Percentiles rank a stretch among this genome's conserved stretches.
Evolutionary conservation across 2,329 filamentous ascomycete genomes (phyloP).

Genomic region (Trichoderma cornu-damae): DNA sequence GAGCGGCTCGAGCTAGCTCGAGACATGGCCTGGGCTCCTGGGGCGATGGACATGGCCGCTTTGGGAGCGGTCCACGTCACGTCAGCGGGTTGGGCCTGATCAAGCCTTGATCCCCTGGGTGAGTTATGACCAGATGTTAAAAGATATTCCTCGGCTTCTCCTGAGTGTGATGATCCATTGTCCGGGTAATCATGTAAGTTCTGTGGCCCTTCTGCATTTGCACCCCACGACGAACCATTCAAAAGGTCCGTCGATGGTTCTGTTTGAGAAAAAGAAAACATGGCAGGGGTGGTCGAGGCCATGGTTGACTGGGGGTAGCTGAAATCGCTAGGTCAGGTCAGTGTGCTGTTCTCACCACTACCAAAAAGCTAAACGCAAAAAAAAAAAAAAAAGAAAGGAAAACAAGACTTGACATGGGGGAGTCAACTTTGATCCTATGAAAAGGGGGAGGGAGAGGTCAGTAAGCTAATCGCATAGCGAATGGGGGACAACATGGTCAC

Average conservation of each 20-base stretch:
- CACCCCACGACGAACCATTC: constrained; percentile 50
- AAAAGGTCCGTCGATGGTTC: constrained; percentile 54
- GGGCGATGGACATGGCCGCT: constrained; percentile 30
- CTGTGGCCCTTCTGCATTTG: constrained; percentile 55
- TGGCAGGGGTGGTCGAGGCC: constrained; percentile 44
- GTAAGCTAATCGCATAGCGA: constrained; percentile 19
- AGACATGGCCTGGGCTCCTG: constrained; percentile 37
- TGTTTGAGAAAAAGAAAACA: constrained; percentile 57
- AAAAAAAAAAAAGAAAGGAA: constrained; percentile 32
- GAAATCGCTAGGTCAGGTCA: constrained; percentile 53
- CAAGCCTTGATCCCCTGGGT: constrained; percentile 44
- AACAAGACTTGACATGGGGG: constrained; percentile 34
- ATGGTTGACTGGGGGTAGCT: constrained; percentile 51
- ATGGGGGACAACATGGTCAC: constrained; percentile 22
- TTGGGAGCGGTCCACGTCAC: constrained; percentile 45
- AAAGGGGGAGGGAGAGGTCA: constrained; percentile 24
- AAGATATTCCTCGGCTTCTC: constrained; percentile 52
- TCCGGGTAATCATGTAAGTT: constrained; percentile 52
- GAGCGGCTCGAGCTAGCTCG: constrained; percentile 38
- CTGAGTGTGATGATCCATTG: constrained; percentile 45
- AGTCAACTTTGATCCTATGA: constrained; percentile 57
- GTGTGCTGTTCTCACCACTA: constrained; percentile 49
- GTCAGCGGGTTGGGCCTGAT: constrained; percentile 43
- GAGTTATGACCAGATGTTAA: constrained; percentile 52
- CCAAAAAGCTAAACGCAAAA: no score